A percentile compares a stretch with the other conserved stretches of the same genome.
Evolutionary conservation across 148 eudicot genomes (phyloP).

Genomic region (Vaccinium macrocarpon): DNA sequence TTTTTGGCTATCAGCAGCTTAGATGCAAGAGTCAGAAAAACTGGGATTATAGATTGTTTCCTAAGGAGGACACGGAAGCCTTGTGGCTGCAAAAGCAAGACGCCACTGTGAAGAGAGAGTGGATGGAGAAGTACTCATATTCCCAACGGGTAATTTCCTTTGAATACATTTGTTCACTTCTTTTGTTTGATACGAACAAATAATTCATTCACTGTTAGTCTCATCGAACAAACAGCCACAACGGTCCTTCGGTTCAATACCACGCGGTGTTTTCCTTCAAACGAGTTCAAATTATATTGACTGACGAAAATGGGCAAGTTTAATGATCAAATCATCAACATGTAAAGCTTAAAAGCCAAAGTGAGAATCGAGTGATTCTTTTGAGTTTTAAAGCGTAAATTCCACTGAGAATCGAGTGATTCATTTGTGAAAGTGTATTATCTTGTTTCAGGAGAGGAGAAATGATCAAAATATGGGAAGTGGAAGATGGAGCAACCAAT

Average conservation of each 20-base stretch:
- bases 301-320: neutral
- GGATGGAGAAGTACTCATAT: conserved; percentile 74
- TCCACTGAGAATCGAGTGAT: neutral
- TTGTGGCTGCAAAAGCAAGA: conserved; percentile 55
- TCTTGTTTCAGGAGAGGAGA: conserved; percentile 56
- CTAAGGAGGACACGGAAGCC: conserved; percentile 51
- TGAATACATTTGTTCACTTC: neutral
- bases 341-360: neutral
- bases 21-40: conserved; percentile 40
- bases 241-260: neutral
- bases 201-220: neutral
- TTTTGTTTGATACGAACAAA: neutral
- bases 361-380: neutral
- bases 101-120: conserved; percentile 50
- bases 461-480: conserved; percentile 43
- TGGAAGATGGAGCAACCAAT: conserved; percentile 27
- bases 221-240: neutral
- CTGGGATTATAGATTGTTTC: conserved; percentile 51
- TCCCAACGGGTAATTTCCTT: conserved; percentile 57
- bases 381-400: neutral
- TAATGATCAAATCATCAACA: neutral
- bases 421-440: neutral
- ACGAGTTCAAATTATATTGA: neutral
- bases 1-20: conserved; percentile 32
- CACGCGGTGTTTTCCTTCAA: neutral